These are phyloP conservation scores for Diaporthe aspalathi DNA, from an alignment of 2,329 filamentous ascomycete genomes.

Conservation along the genomic window DNA sequence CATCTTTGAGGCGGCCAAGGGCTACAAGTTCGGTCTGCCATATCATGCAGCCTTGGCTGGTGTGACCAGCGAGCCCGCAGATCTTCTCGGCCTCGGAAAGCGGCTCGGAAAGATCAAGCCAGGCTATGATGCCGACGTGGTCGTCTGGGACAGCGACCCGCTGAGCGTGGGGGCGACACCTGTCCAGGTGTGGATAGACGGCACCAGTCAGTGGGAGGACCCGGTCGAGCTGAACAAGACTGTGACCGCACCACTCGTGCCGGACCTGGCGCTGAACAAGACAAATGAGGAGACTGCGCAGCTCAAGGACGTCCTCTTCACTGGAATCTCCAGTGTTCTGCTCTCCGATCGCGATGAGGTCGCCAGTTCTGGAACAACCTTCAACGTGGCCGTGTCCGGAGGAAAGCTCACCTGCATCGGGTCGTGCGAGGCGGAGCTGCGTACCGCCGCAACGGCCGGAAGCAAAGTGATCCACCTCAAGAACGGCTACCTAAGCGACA, in stretches of 20 bases:
- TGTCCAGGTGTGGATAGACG: conserved; percentile 73
- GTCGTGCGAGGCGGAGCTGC: conserved; percentile 58
- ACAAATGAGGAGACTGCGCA: conserved; percentile 55
- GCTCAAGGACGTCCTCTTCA: conserved; percentile 62
- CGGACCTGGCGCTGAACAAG: conserved; percentile 54
- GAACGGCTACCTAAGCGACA: conserved; percentile 70
- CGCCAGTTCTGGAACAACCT: conserved; percentile 42
- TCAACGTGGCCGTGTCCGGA: conserved; percentile 63
- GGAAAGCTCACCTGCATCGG: conserved; percentile 70
- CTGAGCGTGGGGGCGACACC: conserved; percentile 69
- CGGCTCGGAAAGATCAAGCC: conserved; percentile 71
- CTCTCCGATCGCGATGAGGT: conserved; percentile 56
- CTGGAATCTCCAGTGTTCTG: conserved; percentile 64
- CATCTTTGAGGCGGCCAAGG: conserved; percentile 72
- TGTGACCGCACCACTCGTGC: conserved; percentile 50
- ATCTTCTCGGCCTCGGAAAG: conserved; percentile 66
- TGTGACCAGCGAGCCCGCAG: conserved; percentile 69
- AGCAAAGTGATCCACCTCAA: conserved; percentile 58
- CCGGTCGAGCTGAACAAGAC: conserved; percentile 67
- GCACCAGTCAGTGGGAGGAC: conserved; percentile 66
- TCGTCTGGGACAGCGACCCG: conserved; percentile 73
- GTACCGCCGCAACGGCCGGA: conserved; percentile 49
- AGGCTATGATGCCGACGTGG: conserved; percentile 71
- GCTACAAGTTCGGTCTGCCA: conserved; percentile 68
- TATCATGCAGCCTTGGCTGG: conserved; percentile 69